Evolutionary conservation across 1,284 basidiomycete species (phyloP).

Genomic region (Trametes polyzona): DNA sequence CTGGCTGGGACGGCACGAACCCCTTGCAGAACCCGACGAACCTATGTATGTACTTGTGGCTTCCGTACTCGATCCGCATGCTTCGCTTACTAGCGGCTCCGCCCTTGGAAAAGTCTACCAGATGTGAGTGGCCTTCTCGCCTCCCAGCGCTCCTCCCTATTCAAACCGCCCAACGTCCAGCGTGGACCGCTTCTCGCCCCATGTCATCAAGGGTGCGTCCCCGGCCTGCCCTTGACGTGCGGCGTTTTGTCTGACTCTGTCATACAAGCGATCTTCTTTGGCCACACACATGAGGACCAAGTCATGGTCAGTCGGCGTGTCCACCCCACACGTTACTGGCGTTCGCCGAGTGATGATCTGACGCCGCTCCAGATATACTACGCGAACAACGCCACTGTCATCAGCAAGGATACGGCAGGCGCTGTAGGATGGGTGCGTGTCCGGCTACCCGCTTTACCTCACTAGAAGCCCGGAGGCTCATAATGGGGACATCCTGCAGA

Average conservation of each 20-base stretch:
- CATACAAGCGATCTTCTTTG: constrained; percentile 70
- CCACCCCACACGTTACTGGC: not conserved
- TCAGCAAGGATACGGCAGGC: constrained; percentile 60
- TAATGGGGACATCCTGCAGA: constrained; percentile 35
- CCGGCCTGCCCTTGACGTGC: not conserved
- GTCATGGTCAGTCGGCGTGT: constrained; percentile 52
- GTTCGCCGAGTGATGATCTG: not conserved
- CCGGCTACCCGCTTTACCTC: not conserved
- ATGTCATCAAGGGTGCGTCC: constrained; percentile 74
- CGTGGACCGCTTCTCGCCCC: constrained; percentile 76
- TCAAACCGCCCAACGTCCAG: constrained; percentile 43
- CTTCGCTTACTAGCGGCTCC: no score
- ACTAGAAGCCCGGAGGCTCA: not conserved
- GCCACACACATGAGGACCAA: constrained; percentile 84
- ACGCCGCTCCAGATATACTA: constrained; percentile 65
- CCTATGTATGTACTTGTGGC: constrained; percentile 65
- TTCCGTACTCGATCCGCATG: no score
- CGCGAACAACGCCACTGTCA: constrained; percentile 69
- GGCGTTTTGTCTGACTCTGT: not conserved
- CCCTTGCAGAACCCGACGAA: constrained; percentile 63
- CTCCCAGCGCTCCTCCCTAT: constrained; percentile 19
- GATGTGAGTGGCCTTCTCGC: constrained; percentile 51
- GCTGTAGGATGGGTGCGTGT: constrained; percentile 55
- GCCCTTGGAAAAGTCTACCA: constrained; percentile 62
- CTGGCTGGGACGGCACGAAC: constrained; percentile 78